Conservation (phyloP, 2,329 filamentous ascomycete genomes). For the Botrytis medusae region DNA sequence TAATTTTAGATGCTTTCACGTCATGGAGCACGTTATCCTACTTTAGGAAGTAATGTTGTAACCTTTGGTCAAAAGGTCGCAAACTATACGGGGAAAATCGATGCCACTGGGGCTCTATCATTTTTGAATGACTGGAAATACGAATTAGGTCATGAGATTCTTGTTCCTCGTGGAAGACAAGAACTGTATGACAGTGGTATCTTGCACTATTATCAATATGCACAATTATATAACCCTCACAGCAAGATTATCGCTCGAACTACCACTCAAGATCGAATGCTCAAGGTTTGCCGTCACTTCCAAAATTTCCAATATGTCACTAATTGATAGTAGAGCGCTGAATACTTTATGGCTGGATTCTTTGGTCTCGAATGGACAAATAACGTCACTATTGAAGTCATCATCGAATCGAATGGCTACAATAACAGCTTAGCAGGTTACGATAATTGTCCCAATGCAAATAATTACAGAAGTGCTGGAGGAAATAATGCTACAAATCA, state of each 20-base stretch:
- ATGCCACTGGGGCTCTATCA: conserved; percentile 56
- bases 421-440: conserved; percentile 73
- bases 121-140: conserved; percentile 72
- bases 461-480: conserved; percentile 46
- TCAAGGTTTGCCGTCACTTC: conserved; percentile 51
- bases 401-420: conserved; percentile 62
- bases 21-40: conserved; percentile 73
- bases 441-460: conserved; percentile 63
- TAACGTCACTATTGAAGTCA: conserved; percentile 70
- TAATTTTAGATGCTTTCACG: conserved; percentile 63
- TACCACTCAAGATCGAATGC: conserved; percentile 75
- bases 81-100: conserved; percentile 53
- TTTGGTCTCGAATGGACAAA: conserved; percentile 73
- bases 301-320: not conserved
- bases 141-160: conserved; percentile 66
- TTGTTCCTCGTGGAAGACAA: conserved; percentile 70
- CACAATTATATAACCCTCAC: conserved; percentile 64
- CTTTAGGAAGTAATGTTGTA: conserved; percentile 55
- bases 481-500: conserved; percentile 54
- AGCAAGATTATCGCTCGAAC: conserved; percentile 73
- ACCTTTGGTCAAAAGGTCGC: conserved; percentile 57
- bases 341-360: conserved; percentile 78
- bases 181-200: conserved; percentile 72
- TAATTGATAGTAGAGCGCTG: conserved; percentile 47
- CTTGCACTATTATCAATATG: conserved; percentile 61